phyloP scores from a whole-genome alignment of 257 asterid genomes.

The Ilex asprella region DNA sequence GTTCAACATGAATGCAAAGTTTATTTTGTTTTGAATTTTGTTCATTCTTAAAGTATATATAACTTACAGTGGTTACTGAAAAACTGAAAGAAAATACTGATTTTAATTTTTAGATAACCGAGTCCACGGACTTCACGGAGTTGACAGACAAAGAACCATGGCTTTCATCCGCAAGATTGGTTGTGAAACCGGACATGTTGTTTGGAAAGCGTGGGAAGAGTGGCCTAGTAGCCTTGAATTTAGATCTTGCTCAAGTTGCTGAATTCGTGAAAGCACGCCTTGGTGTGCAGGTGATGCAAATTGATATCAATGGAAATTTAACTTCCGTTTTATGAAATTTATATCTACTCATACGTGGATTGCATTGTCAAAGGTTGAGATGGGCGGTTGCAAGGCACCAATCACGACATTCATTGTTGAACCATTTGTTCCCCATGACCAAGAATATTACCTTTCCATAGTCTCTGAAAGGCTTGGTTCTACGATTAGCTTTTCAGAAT shows the following conservation, averaged over 20 bases:
- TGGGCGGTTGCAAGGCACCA: conserved; percentile 95
- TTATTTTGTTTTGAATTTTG: too few species aligned
- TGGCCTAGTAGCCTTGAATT: conserved; percentile 77
- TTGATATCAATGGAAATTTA: conserved; percentile 1
- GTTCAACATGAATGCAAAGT: too few species aligned
- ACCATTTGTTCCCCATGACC: conserved; percentile 87
- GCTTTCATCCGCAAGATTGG: conserved; percentile 84
- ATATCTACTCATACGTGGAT: conserved; percentile 11
- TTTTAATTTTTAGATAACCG: conserved; percentile 38
- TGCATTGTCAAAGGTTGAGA: conserved; percentile 59
- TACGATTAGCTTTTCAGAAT: conserved; percentile 86
- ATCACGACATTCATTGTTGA: conserved; percentile 85
- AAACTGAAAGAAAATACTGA: not conserved
- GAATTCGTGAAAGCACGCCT: conserved; percentile 81
- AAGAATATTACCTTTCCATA: conserved; percentile 73
- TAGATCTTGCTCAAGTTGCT: conserved; percentile 81
- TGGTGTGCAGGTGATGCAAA: conserved; percentile 67
- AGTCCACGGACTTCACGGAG: conserved; percentile 72
- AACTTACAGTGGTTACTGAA: too few species aligned
- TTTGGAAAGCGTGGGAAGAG: conserved; percentile 96
- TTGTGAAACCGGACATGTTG: conserved; percentile 90
- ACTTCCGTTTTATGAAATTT: not conserved
- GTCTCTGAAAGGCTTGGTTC: conserved; percentile 87
- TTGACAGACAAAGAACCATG: conserved; percentile 74
- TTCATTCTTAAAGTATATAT: too few species aligned